phyloP scores from a whole-genome alignment of 2,329 filamentous ascomycete genomes.

The Didymella keratinophila region DNA sequence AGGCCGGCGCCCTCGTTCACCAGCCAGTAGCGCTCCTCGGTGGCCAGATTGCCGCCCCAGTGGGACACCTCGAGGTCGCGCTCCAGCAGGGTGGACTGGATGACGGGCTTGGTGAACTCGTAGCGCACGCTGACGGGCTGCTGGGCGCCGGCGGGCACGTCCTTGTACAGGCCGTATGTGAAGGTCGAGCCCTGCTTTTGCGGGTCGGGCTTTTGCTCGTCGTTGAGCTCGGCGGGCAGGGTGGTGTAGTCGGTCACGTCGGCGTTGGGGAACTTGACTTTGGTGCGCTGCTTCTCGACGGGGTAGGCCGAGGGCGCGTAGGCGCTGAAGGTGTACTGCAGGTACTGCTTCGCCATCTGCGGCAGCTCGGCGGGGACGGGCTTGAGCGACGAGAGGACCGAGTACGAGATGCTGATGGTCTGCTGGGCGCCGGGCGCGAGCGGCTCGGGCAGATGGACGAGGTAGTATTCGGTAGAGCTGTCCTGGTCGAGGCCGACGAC shows the following conservation, averaged over 20 bases:
- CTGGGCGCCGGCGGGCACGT: slow-evolving; percentile 77
- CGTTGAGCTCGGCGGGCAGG: slow-evolving; percentile 65
- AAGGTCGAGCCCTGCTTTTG: slow-evolving; percentile 85
- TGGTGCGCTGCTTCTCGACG: slow-evolving; percentile 94
- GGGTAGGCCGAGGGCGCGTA: slow-evolving; percentile 84
- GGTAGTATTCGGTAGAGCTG: slow-evolving; percentile 73
- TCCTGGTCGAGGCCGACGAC: slow-evolving; percentile 65
- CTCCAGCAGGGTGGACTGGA: slow-evolving; percentile 79
- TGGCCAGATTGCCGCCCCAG: slow-evolving; percentile 96
- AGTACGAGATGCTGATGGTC: slow-evolving; percentile 87
- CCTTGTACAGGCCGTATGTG: slow-evolving; percentile 88
- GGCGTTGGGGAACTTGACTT: slow-evolving; percentile 83
- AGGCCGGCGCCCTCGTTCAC: slow-evolving; percentile 82
- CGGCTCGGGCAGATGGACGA: slow-evolving; percentile 77
- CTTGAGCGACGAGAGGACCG: slow-evolving; percentile 76
- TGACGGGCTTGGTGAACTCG: slow-evolving; percentile 92
- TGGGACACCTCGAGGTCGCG: slow-evolving; percentile 95
- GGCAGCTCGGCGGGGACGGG: slow-evolving; percentile 82
- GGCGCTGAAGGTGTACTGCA: slow-evolving; percentile 84
- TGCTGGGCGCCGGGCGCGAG: slow-evolving; percentile 79
- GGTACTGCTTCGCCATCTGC: slow-evolving; percentile 88
- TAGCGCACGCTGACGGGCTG: slow-evolving; percentile 83
- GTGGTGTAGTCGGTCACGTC: slow-evolving; percentile 87
- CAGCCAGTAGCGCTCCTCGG: slow-evolving; percentile 92
- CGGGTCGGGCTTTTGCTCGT: slow-evolving; percentile 70